phyloP scores from a whole-genome alignment of 805 yeast genomes.

The Sugiyamaella floridensis region DNA sequence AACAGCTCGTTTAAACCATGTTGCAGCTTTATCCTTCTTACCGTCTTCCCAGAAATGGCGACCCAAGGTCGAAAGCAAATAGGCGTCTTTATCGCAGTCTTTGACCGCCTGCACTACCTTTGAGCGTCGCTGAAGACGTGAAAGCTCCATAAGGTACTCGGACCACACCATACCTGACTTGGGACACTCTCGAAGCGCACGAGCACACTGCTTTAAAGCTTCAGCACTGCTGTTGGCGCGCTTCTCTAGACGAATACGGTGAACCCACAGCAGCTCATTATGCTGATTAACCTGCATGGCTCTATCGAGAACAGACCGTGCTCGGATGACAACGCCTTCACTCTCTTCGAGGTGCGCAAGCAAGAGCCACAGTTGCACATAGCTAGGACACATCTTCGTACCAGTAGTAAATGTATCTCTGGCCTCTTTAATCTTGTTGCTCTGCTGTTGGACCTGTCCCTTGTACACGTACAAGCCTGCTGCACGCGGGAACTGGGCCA shows the following conservation, averaged over 20 bases:
- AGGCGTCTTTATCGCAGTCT: conserved; percentile 52
- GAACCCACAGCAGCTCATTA: conserved; percentile 50
- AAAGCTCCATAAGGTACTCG: conserved; percentile 42
- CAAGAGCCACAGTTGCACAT: conserved; percentile 47
- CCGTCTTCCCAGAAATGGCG: conserved; percentile 59
- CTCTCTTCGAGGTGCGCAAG: conserved; percentile 44
- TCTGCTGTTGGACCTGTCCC: conserved; percentile 45
- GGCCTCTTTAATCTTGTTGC: conserved; percentile 35
- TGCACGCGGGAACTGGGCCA: conserved; percentile 42
- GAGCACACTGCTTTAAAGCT: conserved; percentile 48
- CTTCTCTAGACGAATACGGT: conserved; percentile 52
- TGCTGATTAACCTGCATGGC: conserved; percentile 49
- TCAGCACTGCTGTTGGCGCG: conserved; percentile 42
- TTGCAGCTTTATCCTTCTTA: conserved; percentile 50
- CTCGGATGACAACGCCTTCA: conserved; percentile 42
- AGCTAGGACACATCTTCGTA: conserved; percentile 40
- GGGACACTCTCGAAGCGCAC: conserved; percentile 55
- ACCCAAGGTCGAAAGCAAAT: conserved; percentile 60
- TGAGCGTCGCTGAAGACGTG: conserved; percentile 44
- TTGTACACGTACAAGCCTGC: conserved; percentile 55
- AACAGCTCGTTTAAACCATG: conserved; percentile 70
- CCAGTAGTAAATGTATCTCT: conserved; percentile 45
- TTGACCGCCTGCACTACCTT: conserved; percentile 66
- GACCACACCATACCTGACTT: conserved; percentile 59
- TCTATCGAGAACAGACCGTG: conserved; percentile 66